Percentiles rank a stretch among this genome's conserved stretches.
Evolutionary conservation across 75 land plant species (phyloP).

Genomic region (Gnetum montanum): DNA sequence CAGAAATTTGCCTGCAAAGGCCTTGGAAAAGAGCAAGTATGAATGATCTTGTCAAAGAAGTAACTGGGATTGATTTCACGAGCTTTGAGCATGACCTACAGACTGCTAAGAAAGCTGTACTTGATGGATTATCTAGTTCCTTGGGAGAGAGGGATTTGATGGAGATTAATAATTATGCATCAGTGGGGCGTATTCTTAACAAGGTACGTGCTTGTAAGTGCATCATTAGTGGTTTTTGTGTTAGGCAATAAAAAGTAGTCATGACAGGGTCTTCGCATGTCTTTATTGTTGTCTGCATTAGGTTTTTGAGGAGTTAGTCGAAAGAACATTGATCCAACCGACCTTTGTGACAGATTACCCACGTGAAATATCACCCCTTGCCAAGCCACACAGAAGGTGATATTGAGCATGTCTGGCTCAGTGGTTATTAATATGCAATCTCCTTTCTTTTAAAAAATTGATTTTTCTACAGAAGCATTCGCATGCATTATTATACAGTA

Average conservation of each 20-base stretch:
- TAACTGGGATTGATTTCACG: slow-evolving; percentile 68
- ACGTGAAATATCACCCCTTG: slow-evolving; percentile 85
- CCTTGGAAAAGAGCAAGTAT: slow-evolving; percentile 93
- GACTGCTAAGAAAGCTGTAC: slow-evolving; percentile 54
- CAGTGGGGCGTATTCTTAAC: slow-evolving; percentile 73
- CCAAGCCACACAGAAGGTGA: slow-evolving; percentile 85
- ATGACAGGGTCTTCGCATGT: not conserved
- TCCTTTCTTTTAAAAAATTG: slow-evolving; percentile 1
- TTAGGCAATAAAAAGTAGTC: not conserved
- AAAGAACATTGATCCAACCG: slow-evolving; percentile 76
- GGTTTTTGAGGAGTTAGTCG: slow-evolving; percentile 81
- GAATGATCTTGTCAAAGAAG: slow-evolving; percentile 82
- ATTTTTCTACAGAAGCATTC: too few species aligned
- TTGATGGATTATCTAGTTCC: slow-evolving; percentile 12
- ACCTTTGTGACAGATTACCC: slow-evolving; percentile 91
- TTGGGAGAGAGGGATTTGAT: slow-evolving; percentile 19
- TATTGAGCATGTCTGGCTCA: not conserved
- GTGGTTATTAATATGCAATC: not conserved
- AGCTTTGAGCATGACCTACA: slow-evolving; percentile 33
- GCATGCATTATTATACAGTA: too few species aligned
- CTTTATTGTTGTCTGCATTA: slow-evolving; percentile 5
- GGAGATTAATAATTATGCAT: slow-evolving; percentile 31
- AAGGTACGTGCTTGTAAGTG: slow-evolving; percentile 33
- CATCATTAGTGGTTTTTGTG: slow-evolving; percentile 7
- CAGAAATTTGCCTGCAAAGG: slow-evolving; percentile 61